Evolutionary conservation across 139 green algal species (phyloP).

Genomic region (Zygnema circumcarinatum): DNA sequence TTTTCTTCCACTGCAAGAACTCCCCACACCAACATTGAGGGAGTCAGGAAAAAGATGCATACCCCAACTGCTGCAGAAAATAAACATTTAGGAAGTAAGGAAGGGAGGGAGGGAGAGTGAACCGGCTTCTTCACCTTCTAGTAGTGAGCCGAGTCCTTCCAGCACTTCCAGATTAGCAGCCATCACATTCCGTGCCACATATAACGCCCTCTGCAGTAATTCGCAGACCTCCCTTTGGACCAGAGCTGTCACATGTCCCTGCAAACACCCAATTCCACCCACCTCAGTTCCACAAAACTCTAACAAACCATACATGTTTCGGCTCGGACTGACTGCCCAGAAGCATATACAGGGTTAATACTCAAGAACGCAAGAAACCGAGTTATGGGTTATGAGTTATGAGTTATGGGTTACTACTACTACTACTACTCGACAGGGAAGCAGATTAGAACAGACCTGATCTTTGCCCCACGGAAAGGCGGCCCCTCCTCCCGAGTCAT

Average conservation of each 20-base stretch:
- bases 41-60: not conserved
- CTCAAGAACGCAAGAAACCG: too few species aligned
- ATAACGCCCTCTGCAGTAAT: constrained; percentile 75
- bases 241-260: constrained; percentile 51
- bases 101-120: not conserved
- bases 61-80: constrained; percentile 11
- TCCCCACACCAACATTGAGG: too few species aligned
- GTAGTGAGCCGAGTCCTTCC: constrained; percentile 24
- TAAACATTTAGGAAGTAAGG: not conserved
- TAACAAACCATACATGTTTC: too few species aligned
- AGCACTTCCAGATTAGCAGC: constrained; percentile 62
- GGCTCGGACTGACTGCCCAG: too few species aligned
- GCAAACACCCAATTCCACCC: constrained; percentile 6
- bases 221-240: constrained; percentile 75
- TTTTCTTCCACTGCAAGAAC: constrained; percentile 55
- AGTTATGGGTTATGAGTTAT: too few species aligned
- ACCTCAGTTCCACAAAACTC: constrained; percentile 6
- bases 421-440: too few species aligned
- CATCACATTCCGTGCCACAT: constrained; percentile 73
- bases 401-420: too few species aligned
- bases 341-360: too few species aligned
- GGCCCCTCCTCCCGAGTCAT: constrained; percentile 63
- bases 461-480: constrained; percentile 62
- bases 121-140: constrained; percentile 44
- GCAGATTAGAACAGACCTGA: too few species aligned